Base-by-base conservation (phyloP, 1,139 yeast species). In the Scheffersomyces illinoinensis region DNA sequence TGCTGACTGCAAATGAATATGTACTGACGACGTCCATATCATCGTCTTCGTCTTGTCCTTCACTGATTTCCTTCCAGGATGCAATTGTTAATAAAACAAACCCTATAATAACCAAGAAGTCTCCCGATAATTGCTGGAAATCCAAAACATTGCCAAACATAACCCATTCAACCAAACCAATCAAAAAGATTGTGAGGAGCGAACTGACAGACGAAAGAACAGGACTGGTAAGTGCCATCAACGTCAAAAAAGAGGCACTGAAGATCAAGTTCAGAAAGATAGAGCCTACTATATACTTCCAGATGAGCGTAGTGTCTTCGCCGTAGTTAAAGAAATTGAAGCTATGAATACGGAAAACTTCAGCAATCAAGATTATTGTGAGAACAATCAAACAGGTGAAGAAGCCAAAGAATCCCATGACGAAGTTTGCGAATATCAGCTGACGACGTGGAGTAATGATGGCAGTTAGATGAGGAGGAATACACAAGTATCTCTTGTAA, bases 161-260 rank as follows among this genome's bases (percentile, higher is more conserved):
- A 4, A 83, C 62, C 89, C 91, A 90, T 69, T 92, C 97, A 20
- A 87, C 89, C 3, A 90, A 57, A 0, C 97, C 97, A 53, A 92
- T 96, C 60, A 91, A 74, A 64, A 91, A 84, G 21, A 93, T 92
- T 0, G 97, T 90, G 57, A 91, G 78, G 59, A 92, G 75, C 0
- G 97, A 87, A 50, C 95, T 89, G 12, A 92, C 97, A 0, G 95
- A 87, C 1, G 96, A 89, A 56, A 92, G 79, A 1, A 92, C 97
- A 0, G 97, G 97, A 18, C 91, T 87, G 0, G 97, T 92, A 60
- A 92, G 81, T 0, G 97, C 89, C 90, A 91, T 90, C 63, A 92
- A 77, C 2, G 93, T 84, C 62, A 92, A 79, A 66, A 92, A 91
- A 52, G 90, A 80, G 3, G 91, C 90, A 53, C 92, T 88, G 70